Conservation (phyloP, 2,329 filamentous ascomycete genomes). For the Colletotrichum lindemuthianum region DNA sequence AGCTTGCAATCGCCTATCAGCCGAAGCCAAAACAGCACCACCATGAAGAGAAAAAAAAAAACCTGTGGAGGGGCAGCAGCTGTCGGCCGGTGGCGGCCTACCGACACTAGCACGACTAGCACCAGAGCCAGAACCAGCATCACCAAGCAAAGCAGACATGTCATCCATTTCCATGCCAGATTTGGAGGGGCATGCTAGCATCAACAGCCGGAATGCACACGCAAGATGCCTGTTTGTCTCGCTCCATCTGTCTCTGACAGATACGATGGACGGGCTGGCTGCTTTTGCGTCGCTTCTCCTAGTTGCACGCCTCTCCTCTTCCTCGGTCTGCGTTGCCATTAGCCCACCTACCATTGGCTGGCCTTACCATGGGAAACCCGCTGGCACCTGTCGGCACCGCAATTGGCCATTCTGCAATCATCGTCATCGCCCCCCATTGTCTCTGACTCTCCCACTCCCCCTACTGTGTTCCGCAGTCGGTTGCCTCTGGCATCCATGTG, state of each 20-base stretch:
- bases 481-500: conserved; percentile 1
- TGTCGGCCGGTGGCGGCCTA: conserved; percentile 33
- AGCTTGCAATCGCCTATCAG: conserved; percentile 35
- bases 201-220: too few species aligned
- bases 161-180: neutral
- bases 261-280: neutral
- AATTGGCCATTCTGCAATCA: conserved; percentile 32
- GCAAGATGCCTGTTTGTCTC: neutral
- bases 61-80: conserved; percentile 25
- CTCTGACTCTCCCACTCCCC: neutral
- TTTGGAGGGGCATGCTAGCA: neutral
- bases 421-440: conserved; percentile 14
- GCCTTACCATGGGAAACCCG: neutral
- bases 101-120: neutral
- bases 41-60: conserved; percentile 18
- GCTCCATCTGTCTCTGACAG: conserved; percentile 25
- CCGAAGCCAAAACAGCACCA: conserved; percentile 29
- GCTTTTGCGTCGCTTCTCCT: conserved; percentile 21
- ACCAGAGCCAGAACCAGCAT: neutral
- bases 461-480: conserved; percentile 11
- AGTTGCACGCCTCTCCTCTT: conserved; percentile 21
- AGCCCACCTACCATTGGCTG: conserved; percentile 28
- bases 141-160: neutral
- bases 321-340: conserved; percentile 9
- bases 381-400: conserved; percentile 21